A percentile compares a stretch with the other conserved stretches of the same genome.
These are phyloP conservation scores for Colletotrichum sp. DNA, from an alignment of 2,329 filamentous ascomycete species.

Conservation along the genomic window DNA sequence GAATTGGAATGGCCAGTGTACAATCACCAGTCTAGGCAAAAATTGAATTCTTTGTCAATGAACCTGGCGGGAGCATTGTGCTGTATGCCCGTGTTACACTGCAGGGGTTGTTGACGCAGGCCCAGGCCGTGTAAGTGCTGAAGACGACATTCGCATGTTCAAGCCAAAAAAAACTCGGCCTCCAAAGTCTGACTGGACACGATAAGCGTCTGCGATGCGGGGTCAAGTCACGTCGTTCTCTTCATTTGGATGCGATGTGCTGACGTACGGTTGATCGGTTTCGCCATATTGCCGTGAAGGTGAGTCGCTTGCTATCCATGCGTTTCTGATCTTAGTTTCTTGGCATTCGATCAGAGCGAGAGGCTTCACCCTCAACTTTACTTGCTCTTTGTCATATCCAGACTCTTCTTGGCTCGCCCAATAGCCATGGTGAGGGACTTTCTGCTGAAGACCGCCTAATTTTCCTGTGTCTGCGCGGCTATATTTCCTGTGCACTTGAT, in stretches of 20 bases:
- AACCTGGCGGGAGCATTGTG: background rate
- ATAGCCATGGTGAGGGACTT: background rate
- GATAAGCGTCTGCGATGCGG: background rate
- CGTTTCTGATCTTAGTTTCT: rapidly evolving
- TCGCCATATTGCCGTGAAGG: background rate
- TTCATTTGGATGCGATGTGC: background rate
- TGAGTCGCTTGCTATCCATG: background rate
- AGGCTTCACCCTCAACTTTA: background rate
- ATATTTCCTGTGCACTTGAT: background rate
- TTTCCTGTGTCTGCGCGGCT: background rate
- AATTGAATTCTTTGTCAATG: constrained; percentile 19
- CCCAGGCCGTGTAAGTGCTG: background rate
- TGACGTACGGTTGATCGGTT: background rate
- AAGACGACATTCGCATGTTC: background rate
- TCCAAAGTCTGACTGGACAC: background rate
- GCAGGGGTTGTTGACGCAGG: background rate
- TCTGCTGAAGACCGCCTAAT: background rate
- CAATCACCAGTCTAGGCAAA: constrained; percentile 21
- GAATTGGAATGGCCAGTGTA: constrained; percentile 19
- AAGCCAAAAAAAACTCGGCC: background rate
- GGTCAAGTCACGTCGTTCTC: background rate
- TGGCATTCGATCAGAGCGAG: background rate
- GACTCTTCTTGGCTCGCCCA: background rate
- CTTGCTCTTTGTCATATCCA: background rate
- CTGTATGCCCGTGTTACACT: background rate